A percentile compares a stretch with the other conserved stretches of the same genome.
Evolutionary conservation across 345 rosid genomes (phyloP).

Genomic region (Eucalyptus sideroxylon): DNA sequence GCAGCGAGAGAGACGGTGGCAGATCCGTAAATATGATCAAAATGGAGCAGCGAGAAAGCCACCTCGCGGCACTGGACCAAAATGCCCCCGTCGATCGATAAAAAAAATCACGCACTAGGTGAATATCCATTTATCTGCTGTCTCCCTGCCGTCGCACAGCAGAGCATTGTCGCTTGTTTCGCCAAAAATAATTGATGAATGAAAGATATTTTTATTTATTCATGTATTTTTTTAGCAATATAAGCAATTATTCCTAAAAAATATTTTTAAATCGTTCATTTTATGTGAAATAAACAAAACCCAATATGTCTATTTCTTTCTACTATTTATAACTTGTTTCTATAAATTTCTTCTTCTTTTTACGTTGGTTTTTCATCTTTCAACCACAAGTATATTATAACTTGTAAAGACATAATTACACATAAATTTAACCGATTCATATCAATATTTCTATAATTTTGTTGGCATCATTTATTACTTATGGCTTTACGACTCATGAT

Average conservation of each 20-base stretch:
- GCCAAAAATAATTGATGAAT: no score
- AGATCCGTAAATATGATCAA: background rate
- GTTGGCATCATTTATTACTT: background rate
- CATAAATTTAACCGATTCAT: background rate
- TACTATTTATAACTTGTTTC: background rate
- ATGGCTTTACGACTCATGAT: background rate
- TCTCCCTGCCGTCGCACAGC: no score
- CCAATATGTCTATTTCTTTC: background rate
- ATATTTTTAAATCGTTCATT: rapidly evolving
- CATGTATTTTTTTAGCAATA: no score
- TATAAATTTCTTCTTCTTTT: background rate
- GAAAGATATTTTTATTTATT: no score
- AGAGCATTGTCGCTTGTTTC: no score
- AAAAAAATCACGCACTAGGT: background rate
- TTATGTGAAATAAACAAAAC: rapidly evolving
- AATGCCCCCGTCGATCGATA: background rate
- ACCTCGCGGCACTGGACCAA: background rate
- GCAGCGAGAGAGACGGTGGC: background rate
- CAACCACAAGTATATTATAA: background rate
- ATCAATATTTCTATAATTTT: background rate
- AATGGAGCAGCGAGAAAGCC: no score
- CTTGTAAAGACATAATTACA: background rate
- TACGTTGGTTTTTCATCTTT: background rate
- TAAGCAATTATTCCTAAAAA: no score
- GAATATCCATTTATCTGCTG: background rate